Percentiles rank a stretch among this genome's conserved stretches.
phyloP scores from a whole-genome alignment of 2,329 filamentous ascomycete species.

The Zymoseptoria ardabiliae region DNA sequence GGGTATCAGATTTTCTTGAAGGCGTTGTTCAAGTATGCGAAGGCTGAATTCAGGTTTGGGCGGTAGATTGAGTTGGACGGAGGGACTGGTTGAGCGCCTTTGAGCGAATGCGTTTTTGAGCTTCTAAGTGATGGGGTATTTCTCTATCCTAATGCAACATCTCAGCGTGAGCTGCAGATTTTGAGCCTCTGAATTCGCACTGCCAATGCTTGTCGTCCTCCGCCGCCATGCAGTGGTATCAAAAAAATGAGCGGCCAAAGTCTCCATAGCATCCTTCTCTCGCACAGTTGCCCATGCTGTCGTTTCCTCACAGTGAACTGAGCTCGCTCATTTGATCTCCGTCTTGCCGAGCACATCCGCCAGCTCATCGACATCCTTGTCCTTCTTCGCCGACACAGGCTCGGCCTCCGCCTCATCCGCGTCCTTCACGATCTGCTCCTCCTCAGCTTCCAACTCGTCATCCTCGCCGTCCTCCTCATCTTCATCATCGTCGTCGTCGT shows the following conservation, averaged over 20 bases:
- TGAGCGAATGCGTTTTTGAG: not conserved
- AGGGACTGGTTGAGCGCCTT: not conserved
- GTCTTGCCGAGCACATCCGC: slow-evolving; percentile 71
- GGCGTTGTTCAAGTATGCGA: slow-evolving; percentile 74
- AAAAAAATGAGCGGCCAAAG: not conserved
- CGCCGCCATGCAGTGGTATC: not conserved
- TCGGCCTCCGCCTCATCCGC: slow-evolving; percentile 67
- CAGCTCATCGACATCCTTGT: slow-evolving; percentile 74
- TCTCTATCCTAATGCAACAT: not conserved
- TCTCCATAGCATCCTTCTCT: not conserved
- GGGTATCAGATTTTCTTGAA: slow-evolving; percentile 91
- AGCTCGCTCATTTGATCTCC: slow-evolving; percentile 26
- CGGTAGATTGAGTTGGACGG: slow-evolving; percentile 41
- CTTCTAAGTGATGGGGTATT: not conserved
- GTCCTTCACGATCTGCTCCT: slow-evolving; percentile 62
- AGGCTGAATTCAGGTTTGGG: slow-evolving; percentile 82
- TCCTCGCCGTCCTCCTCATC: slow-evolving; percentile 54
- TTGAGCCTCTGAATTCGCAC: not conserved
- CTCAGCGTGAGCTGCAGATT: not conserved
- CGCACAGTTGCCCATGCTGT: not conserved
- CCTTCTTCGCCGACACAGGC: slow-evolving; percentile 62
- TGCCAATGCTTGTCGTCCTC: not conserved
- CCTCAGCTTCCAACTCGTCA: slow-evolving; percentile 52
- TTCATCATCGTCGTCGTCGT: slow-evolving; percentile 61
- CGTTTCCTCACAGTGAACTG: not conserved